These are phyloP conservation scores for Suillus ampliporus DNA, from an alignment of 768 basidiomycete genomes.

Conservation along the genomic window DNA sequence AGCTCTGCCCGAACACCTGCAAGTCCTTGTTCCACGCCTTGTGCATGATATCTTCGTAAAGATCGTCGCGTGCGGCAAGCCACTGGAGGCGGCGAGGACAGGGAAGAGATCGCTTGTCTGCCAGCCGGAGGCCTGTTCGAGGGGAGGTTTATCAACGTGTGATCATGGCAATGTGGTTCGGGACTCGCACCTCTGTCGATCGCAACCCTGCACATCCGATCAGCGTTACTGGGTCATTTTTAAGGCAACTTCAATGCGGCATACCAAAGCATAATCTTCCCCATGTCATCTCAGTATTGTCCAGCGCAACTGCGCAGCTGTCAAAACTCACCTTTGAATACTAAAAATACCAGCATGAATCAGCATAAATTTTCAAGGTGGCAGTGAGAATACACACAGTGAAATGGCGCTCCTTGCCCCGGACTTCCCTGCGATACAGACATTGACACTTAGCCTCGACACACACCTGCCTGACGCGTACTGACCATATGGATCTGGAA, in stretches of 20 bases:
- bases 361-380: background rate
- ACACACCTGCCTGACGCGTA: constrained; percentile 35
- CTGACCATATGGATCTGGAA: constrained; percentile 80
- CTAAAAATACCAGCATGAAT: constrained; percentile 37
- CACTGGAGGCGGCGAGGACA: constrained; percentile 76
- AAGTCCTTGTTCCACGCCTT: constrained; percentile 82
- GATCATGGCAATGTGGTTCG: background rate
- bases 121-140: constrained; percentile 76
- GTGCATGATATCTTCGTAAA: constrained; percentile 94
- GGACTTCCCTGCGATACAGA: constrained; percentile 75
- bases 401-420: constrained; percentile 84
- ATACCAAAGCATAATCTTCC: constrained; percentile 89
- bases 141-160: background rate
- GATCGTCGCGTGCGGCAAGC: constrained; percentile 73
- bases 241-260: constrained; percentile 24
- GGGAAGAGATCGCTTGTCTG: constrained; percentile 93
- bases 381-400: constrained; percentile 56
- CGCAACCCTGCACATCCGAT: constrained; percentile 73
- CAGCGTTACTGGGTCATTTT: background rate
- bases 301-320: background rate
- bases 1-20: constrained; percentile 84
- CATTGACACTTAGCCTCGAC: constrained; percentile 27
- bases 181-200: constrained; percentile 75
- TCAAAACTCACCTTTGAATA: constrained; percentile 73
- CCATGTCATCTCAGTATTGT: constrained; percentile 12